Percentiles rank a stretch among this genome's conserved stretches.
phyloP scores from a whole-genome alignment of 139 green algal species.

The Tetraselmis chui region DNA sequence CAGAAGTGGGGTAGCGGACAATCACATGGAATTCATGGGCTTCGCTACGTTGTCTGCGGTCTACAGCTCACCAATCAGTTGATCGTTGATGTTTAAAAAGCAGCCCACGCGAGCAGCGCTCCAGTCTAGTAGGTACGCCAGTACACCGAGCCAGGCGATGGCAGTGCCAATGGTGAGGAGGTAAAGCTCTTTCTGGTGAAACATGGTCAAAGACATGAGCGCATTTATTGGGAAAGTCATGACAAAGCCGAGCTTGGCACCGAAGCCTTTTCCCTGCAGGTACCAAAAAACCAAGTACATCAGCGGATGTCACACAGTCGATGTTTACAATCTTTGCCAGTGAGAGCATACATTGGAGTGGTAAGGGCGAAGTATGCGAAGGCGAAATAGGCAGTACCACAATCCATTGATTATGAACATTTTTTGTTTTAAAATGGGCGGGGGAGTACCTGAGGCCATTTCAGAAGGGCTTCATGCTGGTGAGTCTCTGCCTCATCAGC shows the following conservation, averaged over 20 bases:
- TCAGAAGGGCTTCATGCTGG: background rate
- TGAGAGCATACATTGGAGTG: too few species aligned
- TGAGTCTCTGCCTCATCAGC: background rate
- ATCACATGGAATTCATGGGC: too few species aligned
- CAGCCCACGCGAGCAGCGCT: background rate
- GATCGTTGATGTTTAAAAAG: background rate
- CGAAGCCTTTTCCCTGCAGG: background rate
- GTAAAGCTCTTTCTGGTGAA: background rate
- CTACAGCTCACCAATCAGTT: background rate
- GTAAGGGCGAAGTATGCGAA: too few species aligned
- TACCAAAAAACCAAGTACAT: too few species aligned
- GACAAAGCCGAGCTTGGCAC: background rate
- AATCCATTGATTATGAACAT: too few species aligned
- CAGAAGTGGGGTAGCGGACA: too few species aligned
- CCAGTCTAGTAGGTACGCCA: background rate
- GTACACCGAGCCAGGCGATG: background rate
- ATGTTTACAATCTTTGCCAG: too few species aligned
- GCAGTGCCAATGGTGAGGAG: background rate
- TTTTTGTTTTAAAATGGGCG: too few species aligned
- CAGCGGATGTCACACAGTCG: too few species aligned
- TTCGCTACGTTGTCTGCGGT: too few species aligned
- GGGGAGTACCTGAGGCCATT: background rate
- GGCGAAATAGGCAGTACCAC: too few species aligned
- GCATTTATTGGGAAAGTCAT: background rate
- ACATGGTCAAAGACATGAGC: slow-evolving; percentile 1